Conservation (phyloP, 2,329 filamentous ascomycete genomes). For the Xylaria hypoxylon region DNA sequence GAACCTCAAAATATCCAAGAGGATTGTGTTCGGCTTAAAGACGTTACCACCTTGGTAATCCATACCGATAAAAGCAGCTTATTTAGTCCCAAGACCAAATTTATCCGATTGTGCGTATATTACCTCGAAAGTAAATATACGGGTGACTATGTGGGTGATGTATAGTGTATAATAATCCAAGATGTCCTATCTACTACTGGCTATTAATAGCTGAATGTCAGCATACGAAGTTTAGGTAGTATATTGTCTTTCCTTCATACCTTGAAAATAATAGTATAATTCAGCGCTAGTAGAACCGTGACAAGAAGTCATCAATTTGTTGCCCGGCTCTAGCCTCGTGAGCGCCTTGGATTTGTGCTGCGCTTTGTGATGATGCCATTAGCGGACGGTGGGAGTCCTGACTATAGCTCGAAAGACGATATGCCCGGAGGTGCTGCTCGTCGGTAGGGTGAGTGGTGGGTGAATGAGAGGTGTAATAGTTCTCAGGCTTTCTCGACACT, state of each 20-base stretch:
- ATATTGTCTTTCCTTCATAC: neutral
- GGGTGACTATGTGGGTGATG: neutral
- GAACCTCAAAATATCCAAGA: neutral
- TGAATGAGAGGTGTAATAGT: slow-evolving; percentile 29
- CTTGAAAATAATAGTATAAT: neutral
- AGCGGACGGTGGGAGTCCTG: slow-evolving; percentile 24
- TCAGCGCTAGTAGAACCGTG: slow-evolving; percentile 23
- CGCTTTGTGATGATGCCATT: slow-evolving; percentile 19
- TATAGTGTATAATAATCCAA: neutral
- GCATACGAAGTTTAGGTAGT: no score
- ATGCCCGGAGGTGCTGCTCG: slow-evolving; percentile 20
- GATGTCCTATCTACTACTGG: neutral
- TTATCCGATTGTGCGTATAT: neutral
- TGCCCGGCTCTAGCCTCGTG: slow-evolving; percentile 15
- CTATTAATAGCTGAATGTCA: neutral
- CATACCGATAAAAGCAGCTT: no score
- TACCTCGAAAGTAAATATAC: neutral
- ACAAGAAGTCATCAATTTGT: slow-evolving; percentile 28
- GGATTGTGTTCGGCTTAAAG: neutral
- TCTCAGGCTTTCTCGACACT: slow-evolving; percentile 17
- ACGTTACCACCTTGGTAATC: neutral
- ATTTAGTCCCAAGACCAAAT: no score
- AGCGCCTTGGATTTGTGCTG: slow-evolving; percentile 15
- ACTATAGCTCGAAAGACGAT: slow-evolving; percentile 28
- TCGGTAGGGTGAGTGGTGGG: slow-evolving; percentile 25